phyloP scores from a whole-genome alignment of 1,139 yeast genomes.

The Yamadazyma oceani region DNA sequence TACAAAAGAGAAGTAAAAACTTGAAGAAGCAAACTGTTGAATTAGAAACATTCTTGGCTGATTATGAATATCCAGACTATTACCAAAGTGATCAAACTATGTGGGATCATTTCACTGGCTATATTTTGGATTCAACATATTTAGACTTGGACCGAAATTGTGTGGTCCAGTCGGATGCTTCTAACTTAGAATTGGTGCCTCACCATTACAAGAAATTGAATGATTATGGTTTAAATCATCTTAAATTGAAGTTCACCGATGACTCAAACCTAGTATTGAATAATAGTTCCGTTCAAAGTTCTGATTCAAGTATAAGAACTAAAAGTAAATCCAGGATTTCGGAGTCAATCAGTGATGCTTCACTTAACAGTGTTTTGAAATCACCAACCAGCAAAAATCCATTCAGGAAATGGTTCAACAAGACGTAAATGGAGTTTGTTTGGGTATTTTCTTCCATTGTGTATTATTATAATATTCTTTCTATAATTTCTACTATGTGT shows the following conservation, averaged over 20 bases:
- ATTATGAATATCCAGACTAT: constrained; percentile 41
- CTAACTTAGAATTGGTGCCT: constrained; percentile 16
- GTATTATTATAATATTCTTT: neutral
- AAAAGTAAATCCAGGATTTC: constrained; percentile 1
- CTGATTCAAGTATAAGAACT: constrained; percentile 1
- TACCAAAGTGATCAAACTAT: constrained; percentile 26
- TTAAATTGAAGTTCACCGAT: constrained; percentile 34
- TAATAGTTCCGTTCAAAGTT: constrained; percentile 3
- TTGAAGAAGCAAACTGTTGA: constrained; percentile 36
- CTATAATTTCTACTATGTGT: constrained; percentile 1
- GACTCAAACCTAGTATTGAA: constrained; percentile 6
- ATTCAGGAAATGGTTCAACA: constrained; percentile 38
- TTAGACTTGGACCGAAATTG: constrained; percentile 36
- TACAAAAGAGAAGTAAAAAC: constrained; percentile 46
- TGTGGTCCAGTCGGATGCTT: constrained; percentile 28
- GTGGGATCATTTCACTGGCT: constrained; percentile 38
- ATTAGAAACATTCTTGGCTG: constrained; percentile 34
- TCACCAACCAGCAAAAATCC: constrained; percentile 29
- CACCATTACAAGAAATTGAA: constrained; percentile 23
- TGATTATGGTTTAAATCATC: constrained; percentile 32
- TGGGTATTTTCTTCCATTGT: neutral
- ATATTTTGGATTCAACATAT: constrained; percentile 29
- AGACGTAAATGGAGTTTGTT: neutral
- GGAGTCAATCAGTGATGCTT: constrained; percentile 7
- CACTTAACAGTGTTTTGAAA: constrained; percentile 1